These are phyloP conservation scores for Phytophthora uliginosa DNA, from an alignment of 352 stramenopile genomes.

Conservation along the genomic window DNA sequence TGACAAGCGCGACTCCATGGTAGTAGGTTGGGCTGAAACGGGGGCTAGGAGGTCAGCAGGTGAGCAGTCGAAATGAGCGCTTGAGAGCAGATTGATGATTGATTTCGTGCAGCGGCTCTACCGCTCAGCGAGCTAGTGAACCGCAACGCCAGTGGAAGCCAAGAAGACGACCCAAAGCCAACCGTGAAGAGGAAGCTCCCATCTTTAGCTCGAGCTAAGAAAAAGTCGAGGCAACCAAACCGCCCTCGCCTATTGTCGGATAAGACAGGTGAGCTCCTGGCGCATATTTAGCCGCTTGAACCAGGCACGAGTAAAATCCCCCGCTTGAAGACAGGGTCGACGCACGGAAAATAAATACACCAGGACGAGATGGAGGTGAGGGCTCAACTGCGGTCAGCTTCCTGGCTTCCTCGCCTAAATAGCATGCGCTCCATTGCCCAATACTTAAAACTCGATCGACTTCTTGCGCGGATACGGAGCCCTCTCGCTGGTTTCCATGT, in stretches of 20 bases:
- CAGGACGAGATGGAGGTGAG: slow-evolving; percentile 6
- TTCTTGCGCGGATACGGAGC: slow-evolving; percentile 48
- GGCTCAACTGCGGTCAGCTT: not conserved
- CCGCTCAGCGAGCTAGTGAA: slow-evolving; percentile 15
- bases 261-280: slow-evolving; percentile 15
- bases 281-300: slow-evolving; percentile 22
- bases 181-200: not conserved
- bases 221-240: slow-evolving; percentile 16
- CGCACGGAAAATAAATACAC: slow-evolving; percentile 8
- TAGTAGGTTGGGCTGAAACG: slow-evolving; percentile 2
- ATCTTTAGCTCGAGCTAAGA: slow-evolving; percentile 28
- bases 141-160: not conserved
- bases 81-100: slow-evolving; percentile 41
- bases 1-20: slow-evolving; percentile 76
- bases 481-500: slow-evolving; percentile 25
- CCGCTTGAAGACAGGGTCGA: not conserved
- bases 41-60: slow-evolving; percentile 12
- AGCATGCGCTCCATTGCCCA: slow-evolving; percentile 14
- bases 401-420: slow-evolving; percentile 14
- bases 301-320: not conserved
- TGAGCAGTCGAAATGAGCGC: slow-evolving; percentile 15
- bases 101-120: slow-evolving; percentile 22
- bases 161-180: not conserved
- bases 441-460: slow-evolving; percentile 59
- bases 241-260: slow-evolving; percentile 6